Evolutionary conservation across 139 green algal genomes (phyloP).

Genomic region (Chlorella sp.): DNA sequence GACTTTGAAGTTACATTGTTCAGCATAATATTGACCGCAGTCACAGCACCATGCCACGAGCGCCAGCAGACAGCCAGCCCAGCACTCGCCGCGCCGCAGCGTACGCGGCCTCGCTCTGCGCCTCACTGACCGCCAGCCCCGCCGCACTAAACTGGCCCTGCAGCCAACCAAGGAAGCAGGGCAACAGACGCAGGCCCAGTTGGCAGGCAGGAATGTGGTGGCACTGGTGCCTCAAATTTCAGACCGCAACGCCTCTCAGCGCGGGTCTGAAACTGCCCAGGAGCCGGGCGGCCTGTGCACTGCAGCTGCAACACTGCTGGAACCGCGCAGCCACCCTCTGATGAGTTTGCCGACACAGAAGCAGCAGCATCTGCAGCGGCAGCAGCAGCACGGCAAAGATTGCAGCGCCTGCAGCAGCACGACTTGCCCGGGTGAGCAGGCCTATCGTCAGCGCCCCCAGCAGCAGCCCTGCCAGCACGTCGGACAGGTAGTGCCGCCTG

Average conservation of each 20-base stretch:
- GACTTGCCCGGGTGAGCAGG: constrained; percentile 45
- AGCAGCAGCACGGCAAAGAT: neutral
- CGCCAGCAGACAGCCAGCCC: too few relatives aligned
- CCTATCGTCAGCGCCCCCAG: constrained; percentile 50
- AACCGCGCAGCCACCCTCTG: neutral
- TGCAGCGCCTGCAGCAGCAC: neutral
- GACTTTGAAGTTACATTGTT: too few relatives aligned
- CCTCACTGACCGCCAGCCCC: neutral
- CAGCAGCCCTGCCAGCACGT: constrained; percentile 57
- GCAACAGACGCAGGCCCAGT: too few relatives aligned
- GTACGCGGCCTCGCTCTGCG: constrained; percentile 9
- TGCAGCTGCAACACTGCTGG: too few relatives aligned
- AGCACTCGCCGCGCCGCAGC: neutral
- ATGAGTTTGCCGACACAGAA: neutral
- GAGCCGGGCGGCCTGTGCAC: neutral
- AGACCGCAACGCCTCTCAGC: too few relatives aligned
- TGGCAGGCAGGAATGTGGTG: too few relatives aligned
- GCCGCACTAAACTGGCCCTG: neutral
- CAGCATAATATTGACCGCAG: too few relatives aligned
- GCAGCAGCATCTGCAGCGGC: neutral
- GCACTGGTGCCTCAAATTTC: too few relatives aligned
- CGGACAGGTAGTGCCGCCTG: constrained; percentile 62
- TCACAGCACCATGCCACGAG: too few relatives aligned
- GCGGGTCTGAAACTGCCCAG: neutral
- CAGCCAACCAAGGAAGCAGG: neutral